Base-by-base conservation (phyloP, 2,329 filamentous ascomycete species). In the Ceratocystis cubensis region DNA sequence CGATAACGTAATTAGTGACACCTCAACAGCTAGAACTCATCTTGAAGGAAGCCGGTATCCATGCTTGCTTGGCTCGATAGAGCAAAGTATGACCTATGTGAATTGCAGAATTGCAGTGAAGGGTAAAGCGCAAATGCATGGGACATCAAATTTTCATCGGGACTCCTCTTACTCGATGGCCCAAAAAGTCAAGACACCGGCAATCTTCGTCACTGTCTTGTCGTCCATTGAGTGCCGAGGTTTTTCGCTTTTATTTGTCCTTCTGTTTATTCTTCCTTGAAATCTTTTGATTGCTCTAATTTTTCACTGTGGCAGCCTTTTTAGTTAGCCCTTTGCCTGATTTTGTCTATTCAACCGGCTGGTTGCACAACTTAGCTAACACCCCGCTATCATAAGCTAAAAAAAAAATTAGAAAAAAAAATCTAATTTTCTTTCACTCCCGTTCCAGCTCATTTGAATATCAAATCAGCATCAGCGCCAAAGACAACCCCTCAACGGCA, bases 1-100 rank as follows among this genome's bases (percentile, higher is more conserved):
- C 30, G 56, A 59, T 59, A 59, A 64, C 62, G 62, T 64, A 64
- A 64, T 64, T 64, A 33, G 62, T 64, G 46, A 64, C 62, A 64
- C 62, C 37, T 41, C 46, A 56, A 56, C 30, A 20, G 45, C 57
- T 37, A 22, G 57, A 59, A 20, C 17, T 46, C 33, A 63, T 8
- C 48, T 46, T 6, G 41, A 65, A 65, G 62, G 66, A 65, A 67
- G 66, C 45, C 4, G 25, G 46, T 64, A 68, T 65, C 67, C 64
- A 50, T 41, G 53, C 41, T 25, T 41, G 37, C 28, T 22, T 17
- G 46, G 48, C 48, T 37, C 44, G 45, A 67, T 28, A 56, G 66
- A 67, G 61, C 56, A 59, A 59, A 37, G 56, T 37, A 59, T 59
- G 28, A 59, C 56, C n/a, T 59, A 30, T 37, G 37, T 41, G 37